Base-by-base conservation (phyloP, 2,329 filamentous ascomycete genomes). In the Waltergamsia citrina region DNA sequence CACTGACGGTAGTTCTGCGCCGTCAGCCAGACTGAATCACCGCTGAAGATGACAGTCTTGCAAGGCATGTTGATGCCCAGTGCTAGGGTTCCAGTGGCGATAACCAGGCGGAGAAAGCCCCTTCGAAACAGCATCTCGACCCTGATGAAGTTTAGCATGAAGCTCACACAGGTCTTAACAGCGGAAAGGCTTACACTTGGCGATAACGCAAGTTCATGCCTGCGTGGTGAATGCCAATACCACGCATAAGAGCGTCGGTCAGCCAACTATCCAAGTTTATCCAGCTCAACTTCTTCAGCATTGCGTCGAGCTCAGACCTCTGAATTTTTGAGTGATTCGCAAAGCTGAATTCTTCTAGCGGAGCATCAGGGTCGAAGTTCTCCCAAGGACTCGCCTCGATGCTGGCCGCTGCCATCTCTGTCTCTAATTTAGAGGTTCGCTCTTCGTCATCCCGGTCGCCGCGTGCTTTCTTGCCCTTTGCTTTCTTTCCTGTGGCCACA, bases 21-120 rank as follows among this genome's bases (percentile, higher is more conserved):
- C 0, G 81, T 85, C 28, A 90, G 58, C 48, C 73, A 86, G 3
- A 83, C 65, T 0, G 78, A 84, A 50, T 88, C 82, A 0, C 81
- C 81, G 12, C 67, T 69, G 51, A 90, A 90, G 2, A 86, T 74
- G 1, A 87, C 81, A 1, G 83, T 90, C 52, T 84, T 85, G 52
- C 82, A 88, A 8, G 84, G 84, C 79, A 85, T 85, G 45, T 85
- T 90, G 60, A 90, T 81, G 60, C 84, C 84, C 5, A 88, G 61
- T 2, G 80, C 79, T 16, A 87, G 65, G 0, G 82, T 87, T 1
- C 81, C 83, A 2, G 83, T 88, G 1, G 83, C 82, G 18, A 88
- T 67, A 19, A 88, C 75, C 1, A 81, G 76, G 7, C 72, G 69
- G 26, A 88, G 54, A 47, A 73, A 87, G 1, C 81, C 80, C 50